phyloP scores from a whole-genome alignment of 2,329 filamentous ascomycete species.

The Samsoniella hepiali region DNA sequence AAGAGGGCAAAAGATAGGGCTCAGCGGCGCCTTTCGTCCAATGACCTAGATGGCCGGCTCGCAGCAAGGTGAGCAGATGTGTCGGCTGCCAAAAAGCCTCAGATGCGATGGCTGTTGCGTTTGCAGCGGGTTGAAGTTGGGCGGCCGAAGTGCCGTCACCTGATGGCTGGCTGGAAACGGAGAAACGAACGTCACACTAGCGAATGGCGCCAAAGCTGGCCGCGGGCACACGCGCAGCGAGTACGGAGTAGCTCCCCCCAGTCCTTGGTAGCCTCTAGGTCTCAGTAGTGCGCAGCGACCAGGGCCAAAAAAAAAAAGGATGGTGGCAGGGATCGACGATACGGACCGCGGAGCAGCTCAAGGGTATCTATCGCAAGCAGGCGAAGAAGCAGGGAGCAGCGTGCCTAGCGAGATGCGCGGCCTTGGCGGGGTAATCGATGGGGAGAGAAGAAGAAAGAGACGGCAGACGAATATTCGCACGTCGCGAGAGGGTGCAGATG shows the following conservation, averaged over 20 bases:
- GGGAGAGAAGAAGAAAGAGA: too few relatives aligned
- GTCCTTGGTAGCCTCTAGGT: too few relatives aligned
- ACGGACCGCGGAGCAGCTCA: not conserved
- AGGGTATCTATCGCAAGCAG: not conserved
- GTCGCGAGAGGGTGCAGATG: not conserved
- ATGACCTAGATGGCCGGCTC: slow-evolving; percentile 4
- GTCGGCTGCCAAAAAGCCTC: not conserved
- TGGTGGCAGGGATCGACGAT: slow-evolving; percentile 10
- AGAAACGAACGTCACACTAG: slow-evolving; percentile 8
- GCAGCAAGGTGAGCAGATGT: not conserved
- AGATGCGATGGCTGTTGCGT: not conserved
- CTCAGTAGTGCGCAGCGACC: not conserved
- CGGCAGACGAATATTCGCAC: not conserved
- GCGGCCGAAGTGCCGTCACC: slow-evolving; percentile 6
- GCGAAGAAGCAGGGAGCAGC: not conserved
- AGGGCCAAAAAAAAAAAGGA: slow-evolving; percentile 1
- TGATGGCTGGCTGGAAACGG: not conserved
- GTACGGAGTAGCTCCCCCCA: too few relatives aligned
- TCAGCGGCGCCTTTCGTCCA: slow-evolving; percentile 4
- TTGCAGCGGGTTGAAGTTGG: slow-evolving; percentile 8
- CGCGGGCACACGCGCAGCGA: not conserved
- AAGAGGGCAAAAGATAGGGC: not conserved
- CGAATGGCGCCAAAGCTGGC: not conserved
- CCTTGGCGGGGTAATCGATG: not conserved
- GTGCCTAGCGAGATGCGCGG: not conserved